Evolutionary conservation across 345 rosid genomes (phyloP).

Genomic region (Passiflora organensis): DNA sequence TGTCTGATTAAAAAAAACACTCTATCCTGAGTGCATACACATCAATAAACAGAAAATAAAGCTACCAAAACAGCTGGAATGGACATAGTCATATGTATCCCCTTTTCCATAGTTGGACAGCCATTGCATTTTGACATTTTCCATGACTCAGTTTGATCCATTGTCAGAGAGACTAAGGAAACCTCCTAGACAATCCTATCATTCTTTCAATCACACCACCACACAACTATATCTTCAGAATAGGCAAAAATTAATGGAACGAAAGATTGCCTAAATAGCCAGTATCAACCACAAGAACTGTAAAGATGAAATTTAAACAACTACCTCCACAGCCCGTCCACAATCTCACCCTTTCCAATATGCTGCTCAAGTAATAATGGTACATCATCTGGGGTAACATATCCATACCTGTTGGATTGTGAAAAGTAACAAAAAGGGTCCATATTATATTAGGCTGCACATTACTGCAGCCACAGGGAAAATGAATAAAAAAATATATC

Average conservation of each 20-base stretch:
- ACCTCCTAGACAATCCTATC: too few relatives aligned
- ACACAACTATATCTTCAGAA: not conserved
- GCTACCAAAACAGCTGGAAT: not conserved
- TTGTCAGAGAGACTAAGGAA: too few relatives aligned
- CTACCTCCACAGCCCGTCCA: slow-evolving; percentile 84
- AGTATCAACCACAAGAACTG: not conserved
- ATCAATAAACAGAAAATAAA: not conserved
- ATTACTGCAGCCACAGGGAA: too few relatives aligned
- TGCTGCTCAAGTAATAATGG: slow-evolving; percentile 63
- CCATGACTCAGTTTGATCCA: too few relatives aligned
- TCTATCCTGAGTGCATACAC: not conserved
- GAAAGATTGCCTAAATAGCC: not conserved
- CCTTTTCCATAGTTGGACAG: not conserved
- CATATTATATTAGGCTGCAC: too few relatives aligned
- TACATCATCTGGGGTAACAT: slow-evolving; percentile 77
- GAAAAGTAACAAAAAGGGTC: not conserved
- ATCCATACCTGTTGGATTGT: slow-evolving; percentile 60
- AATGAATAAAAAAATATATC: too few relatives aligned
- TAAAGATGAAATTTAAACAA: not conserved
- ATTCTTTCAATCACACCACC: not conserved
- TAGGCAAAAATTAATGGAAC: not conserved
- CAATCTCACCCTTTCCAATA: slow-evolving; percentile 66
- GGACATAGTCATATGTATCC: not conserved
- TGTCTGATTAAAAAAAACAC: not conserved
- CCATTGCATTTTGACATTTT: too few relatives aligned